Base-by-base conservation (phyloP, 306 rosid species). In the Urtica urens region DNA sequence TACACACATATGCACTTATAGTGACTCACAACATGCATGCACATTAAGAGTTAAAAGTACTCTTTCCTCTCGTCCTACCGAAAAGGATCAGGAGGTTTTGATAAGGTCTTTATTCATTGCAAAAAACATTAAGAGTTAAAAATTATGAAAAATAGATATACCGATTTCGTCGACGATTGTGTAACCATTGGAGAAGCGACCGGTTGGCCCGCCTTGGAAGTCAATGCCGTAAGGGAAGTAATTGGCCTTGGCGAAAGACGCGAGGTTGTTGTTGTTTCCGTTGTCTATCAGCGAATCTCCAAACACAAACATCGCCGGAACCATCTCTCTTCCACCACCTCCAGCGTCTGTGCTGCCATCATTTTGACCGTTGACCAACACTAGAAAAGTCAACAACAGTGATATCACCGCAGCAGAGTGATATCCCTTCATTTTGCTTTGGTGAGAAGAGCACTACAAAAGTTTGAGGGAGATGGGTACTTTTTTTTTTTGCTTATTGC, bases 201-300 rank as follows among this genome's bases (percentile, higher is more conserved):
- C 94, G 25, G 93, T 84, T 1, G 97, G 92, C 24, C 97, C 95
- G 2, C 74, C 87, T 22, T 62, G 66, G 74, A 90, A 90, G 60
- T 90, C 97, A 13, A 90, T 81, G 42, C 97, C 97, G 15, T 90
- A 90, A 22, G 97, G 97, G 23, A 62, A 73, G 59, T 84, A 90
- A 68, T 90, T 90, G 28, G 95, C 95, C 64, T 90, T 84, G 38
- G 97, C 97, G 38, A 90, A 67, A 15, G 97, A 84, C 31, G 86
- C 73, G 31, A 90, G 70, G 48, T 84, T 58, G 56, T 90, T 90
- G 71, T 90, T 90, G 63, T 90, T 90, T 38, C 97, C 97, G 67
- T 81, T 84, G 70, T 90, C 95, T 38, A 84, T 79, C 35, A 90
- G 87, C 31, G 94, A 84, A 74, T 90, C 97, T 44, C 94, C 97